Base-by-base conservation (phyloP, 2,329 filamentous ascomycete genomes). In the Sporothrix brunneoviolacea region DNA sequence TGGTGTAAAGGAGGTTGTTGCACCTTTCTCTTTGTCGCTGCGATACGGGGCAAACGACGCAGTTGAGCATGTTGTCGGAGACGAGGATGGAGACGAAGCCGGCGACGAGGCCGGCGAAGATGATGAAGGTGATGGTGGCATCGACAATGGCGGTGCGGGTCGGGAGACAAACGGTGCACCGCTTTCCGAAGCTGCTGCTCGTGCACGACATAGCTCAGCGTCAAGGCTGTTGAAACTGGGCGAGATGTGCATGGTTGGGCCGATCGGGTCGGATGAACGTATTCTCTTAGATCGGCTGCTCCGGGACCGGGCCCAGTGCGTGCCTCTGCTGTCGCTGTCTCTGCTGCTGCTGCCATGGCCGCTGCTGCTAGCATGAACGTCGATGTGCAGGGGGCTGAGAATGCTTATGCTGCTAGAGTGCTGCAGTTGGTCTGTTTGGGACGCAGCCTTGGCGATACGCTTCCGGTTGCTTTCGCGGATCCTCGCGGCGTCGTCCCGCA, bases 401-500 rank as follows among this genome's bases (percentile, higher is more conserved):
- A 50, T 44, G 33, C 38, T 40, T 18, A 30, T 40, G 46, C 48
- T 48, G 36, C 12, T 28, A 6, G 47, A 36, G 27, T n/a, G 39
- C 8, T 28, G 35, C 4, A 33, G 40, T 24, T 48, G 39, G 12
- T 38, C 15, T 22, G 38, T 24, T 7, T 24, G 27, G 21, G 19
- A 18, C 27, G 21, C 18, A 3, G 40, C 4, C 65, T 75, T 72
- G 43, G 72, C 70, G 58, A 68, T 76, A 56, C 75, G 68, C 52
- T 70, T 68, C 48, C 68, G 68, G 62, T 78, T 76, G 58, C 74
- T 66, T 58, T 76, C 75, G 52, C 72, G 62, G 47, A 80, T 76
- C 54, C 64, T 71, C 21, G 64, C 59, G 38, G 70, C 65, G 56
- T 79, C 75, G 12, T 69, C 67, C 8, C 67, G 59, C 53, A 71